Conservation (phyloP, 1,284 basidiomycete species). For the Pseudozyma thailandica region DNA sequence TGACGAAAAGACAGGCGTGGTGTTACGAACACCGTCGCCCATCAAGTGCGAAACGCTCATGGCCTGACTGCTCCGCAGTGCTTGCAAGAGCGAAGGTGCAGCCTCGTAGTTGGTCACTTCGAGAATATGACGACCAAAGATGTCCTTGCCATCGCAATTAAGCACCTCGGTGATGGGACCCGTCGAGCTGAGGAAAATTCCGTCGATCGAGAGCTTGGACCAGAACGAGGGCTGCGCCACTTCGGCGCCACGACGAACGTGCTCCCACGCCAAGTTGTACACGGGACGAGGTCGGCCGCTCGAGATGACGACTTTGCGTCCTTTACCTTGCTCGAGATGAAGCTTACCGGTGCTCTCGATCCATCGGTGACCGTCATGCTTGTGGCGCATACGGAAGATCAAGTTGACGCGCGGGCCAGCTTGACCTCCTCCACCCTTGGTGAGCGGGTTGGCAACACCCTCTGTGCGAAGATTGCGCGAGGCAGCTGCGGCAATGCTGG, state of each 20-base stretch:
- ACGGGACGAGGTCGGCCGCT: conserved; percentile 57
- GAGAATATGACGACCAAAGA: conserved; percentile 53
- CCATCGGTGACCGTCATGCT: conserved; percentile 56
- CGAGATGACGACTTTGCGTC: conserved; percentile 64
- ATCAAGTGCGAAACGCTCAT: conserved; percentile 55
- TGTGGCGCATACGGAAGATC: conserved; percentile 62
- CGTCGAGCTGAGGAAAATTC: conserved; percentile 54
- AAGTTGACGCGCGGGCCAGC: conserved; percentile 62
- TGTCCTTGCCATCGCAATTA: conserved; percentile 40
- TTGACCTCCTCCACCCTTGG: conserved; percentile 64
- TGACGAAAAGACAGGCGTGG: conserved; percentile 52
- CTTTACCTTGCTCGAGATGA: conserved; percentile 65
- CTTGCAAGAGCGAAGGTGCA: conserved; percentile 51
- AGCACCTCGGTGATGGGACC: conserved; percentile 48
- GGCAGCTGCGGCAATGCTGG: conserved; percentile 63
- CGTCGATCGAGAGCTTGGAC: conserved; percentile 59
- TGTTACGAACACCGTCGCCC: conserved; percentile 43
- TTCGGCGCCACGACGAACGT: conserved; percentile 48
- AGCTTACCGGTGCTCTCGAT: conserved; percentile 63
- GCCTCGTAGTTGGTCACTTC: conserved; percentile 57
- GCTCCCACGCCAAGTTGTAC: conserved; percentile 60
- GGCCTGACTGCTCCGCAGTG: conserved; percentile 46
- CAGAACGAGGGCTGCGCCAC: conserved; percentile 53
- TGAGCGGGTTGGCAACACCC: conserved; percentile 56
- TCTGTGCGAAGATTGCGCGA: conserved; percentile 50